These are phyloP conservation scores for Austroboletus festivus DNA, from an alignment of 768 basidiomycete genomes.

Conservation along the genomic window DNA sequence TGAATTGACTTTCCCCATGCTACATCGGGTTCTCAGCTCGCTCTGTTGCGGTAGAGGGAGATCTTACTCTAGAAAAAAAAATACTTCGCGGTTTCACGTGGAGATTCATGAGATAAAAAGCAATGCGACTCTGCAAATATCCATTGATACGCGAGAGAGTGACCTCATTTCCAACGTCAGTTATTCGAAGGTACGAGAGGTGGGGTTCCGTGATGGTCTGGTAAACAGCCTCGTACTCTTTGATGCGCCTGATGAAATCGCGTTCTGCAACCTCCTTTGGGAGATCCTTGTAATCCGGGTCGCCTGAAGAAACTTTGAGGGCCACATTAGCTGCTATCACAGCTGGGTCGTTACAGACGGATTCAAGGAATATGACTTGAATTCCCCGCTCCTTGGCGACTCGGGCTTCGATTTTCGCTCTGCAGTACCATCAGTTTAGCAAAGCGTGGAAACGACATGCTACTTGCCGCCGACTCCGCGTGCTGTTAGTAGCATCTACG, in stretches of 20 bases:
- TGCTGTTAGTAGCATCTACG: constrained; percentile 95
- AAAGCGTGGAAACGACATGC: neutral
- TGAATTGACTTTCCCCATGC: constrained; percentile 98
- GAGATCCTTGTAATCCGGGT: constrained; percentile 95
- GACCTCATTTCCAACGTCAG: constrained; percentile 90
- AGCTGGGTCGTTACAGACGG: constrained; percentile 88
- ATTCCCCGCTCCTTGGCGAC: constrained; percentile 86
- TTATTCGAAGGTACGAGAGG: constrained; percentile 86
- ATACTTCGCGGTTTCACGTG: constrained; percentile 96
- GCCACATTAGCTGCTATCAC: constrained; percentile 96
- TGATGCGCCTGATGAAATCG: constrained; percentile 90
- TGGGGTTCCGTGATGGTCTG: constrained; percentile 92
- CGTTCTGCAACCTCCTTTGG: constrained; percentile 79
- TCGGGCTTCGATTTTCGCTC: constrained; percentile 80
- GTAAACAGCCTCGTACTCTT: constrained; percentile 92
- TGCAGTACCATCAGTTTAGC: constrained; percentile 27
- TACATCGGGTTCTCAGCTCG: constrained; percentile 31
- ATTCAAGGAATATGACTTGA: constrained; percentile 90
- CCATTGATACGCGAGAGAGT: constrained; percentile 85
- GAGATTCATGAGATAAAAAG: constrained; percentile 97
- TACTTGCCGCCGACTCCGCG: constrained; percentile 62
- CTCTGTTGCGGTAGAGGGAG: neutral
- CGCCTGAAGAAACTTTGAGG: constrained; percentile 92
- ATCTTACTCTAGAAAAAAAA: constrained; percentile 87
- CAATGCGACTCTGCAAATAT: constrained; percentile 94